phyloP scores from a whole-genome alignment of 1,284 basidiomycete genomes.

The Cryptococcus deneoformans region DNA sequence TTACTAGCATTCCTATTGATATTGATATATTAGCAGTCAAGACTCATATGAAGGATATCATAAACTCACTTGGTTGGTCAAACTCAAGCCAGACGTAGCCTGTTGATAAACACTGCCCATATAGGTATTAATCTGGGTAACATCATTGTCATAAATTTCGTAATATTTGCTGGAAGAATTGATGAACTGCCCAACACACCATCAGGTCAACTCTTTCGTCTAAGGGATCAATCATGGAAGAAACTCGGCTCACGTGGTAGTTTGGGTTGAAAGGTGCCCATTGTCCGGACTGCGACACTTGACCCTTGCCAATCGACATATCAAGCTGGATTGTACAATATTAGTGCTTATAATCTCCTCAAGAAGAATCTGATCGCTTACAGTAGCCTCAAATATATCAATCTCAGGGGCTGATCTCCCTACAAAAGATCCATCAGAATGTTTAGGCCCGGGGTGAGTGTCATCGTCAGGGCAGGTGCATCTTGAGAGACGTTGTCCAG shows the following conservation, averaged over 20 bases:
- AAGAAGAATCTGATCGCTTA: conserved; percentile 19
- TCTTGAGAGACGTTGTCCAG: conserved; percentile 73
- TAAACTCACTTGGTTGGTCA: conserved; percentile 31
- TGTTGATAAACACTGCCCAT: conserved; percentile 61
- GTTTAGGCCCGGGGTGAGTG: conserved; percentile 75
- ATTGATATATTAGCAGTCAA: background rate
- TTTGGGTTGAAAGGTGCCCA: conserved; percentile 48
- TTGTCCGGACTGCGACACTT: conserved; percentile 46
- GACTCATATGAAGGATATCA: background rate
- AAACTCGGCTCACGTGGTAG: conserved; percentile 27
- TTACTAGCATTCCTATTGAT: conserved; percentile 38
- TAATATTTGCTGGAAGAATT: conserved; percentile 49
- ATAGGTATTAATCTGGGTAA: conserved; percentile 57
- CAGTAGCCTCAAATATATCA: conserved; percentile 71
- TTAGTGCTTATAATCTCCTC: conserved; percentile 6
- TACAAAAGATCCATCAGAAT: conserved; percentile 63
- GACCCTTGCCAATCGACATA: conserved; percentile 21
- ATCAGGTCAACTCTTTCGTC: conserved; percentile 1
- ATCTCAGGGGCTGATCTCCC: conserved; percentile 87
- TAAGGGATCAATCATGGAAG: background rate
- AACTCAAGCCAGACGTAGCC: conserved; percentile 50
- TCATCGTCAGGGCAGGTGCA: conserved; percentile 70
- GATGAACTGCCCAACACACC: conserved; percentile 15
- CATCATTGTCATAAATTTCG: conserved; percentile 52
- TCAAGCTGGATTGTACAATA: conserved; percentile 13